phyloP scores from a whole-genome alignment of 208 protist species.

The Crithidia thermophila region DNA sequence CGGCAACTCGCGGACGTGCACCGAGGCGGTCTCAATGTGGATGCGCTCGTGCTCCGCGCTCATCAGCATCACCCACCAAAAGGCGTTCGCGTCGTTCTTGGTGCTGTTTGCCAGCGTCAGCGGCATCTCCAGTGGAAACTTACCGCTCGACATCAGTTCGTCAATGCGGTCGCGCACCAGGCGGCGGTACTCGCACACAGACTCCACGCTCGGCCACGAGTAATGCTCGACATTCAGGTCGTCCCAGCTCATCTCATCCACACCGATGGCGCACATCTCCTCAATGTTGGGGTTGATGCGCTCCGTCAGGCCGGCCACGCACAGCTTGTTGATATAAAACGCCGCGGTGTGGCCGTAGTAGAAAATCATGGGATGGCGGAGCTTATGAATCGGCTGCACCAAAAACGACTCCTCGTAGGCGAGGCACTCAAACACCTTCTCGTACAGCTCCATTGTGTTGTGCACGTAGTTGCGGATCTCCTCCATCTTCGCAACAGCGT shows the following conservation, averaged over 20 bases:
- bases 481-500: slow-evolving; percentile 67
- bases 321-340: slow-evolving; percentile 97
- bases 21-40: slow-evolving; percentile 96
- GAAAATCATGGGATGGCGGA: slow-evolving; percentile 97
- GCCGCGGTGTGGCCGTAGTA: slow-evolving; percentile 96
- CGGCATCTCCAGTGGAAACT: slow-evolving; percentile 74
- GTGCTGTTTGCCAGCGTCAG: slow-evolving; percentile 84
- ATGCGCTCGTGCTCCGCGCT: slow-evolving; percentile 97
- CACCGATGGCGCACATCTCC: slow-evolving; percentile 94
- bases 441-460: slow-evolving; percentile 86
- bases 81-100: slow-evolving; percentile 72
- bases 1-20: slow-evolving; percentile 96
- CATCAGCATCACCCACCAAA: slow-evolving; percentile 95
- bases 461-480: slow-evolving; percentile 91
- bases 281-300: slow-evolving; percentile 90
- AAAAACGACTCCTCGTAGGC: slow-evolving; percentile 84
- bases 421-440: slow-evolving; percentile 87
- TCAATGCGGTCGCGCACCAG: slow-evolving; percentile 80
- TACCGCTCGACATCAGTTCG: slow-evolving; percentile 71
- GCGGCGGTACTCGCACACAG: slow-evolving; percentile 91
- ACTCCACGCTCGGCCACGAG: slow-evolving; percentile 84
- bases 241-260: slow-evolving; percentile 98
- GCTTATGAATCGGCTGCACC: slow-evolving; percentile 85
- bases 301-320: slow-evolving; percentile 76
- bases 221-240: slow-evolving; percentile 92